These are phyloP conservation scores for Boletus sp. DNA, from an alignment of 768 basidiomycete species.

Conservation along the genomic window DNA sequence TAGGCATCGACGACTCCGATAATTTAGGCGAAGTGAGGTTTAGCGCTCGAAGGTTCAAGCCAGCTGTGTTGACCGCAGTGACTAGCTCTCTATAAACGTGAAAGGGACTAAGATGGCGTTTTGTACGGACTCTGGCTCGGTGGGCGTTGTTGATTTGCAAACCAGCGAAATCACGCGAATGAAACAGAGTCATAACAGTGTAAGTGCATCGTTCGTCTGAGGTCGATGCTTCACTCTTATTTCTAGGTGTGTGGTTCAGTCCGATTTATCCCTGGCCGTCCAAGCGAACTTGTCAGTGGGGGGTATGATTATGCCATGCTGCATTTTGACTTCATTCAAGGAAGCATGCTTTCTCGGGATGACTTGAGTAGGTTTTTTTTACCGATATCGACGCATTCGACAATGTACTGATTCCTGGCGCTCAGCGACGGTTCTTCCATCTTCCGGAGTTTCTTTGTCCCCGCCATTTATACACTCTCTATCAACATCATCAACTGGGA, in stretches of 20 bases:
- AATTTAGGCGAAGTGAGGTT: conserved; percentile 61
- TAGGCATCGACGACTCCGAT: conserved; percentile 54
- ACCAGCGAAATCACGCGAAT: conserved; percentile 49
- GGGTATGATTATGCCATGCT: conserved; percentile 70
- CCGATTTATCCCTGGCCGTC: conserved; percentile 67
- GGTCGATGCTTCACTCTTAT: conserved; percentile 1
- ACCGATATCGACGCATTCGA: background rate
- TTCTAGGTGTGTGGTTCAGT: conserved; percentile 66
- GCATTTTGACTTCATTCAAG: conserved; percentile 63
- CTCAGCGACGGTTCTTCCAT: conserved; percentile 37
- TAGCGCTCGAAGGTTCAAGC: background rate
- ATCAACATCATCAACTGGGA: conserved; percentile 54
- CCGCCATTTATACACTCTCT: conserved; percentile 72
- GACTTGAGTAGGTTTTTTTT: conserved; percentile 47
- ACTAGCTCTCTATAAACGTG: conserved; percentile 60
- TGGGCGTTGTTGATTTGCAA: conserved; percentile 62
- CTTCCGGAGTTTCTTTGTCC: conserved; percentile 55
- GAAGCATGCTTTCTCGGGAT: conserved; percentile 52
- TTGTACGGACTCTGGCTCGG: conserved; percentile 63
- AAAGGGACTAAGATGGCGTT: conserved; percentile 58
- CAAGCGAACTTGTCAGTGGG: conserved; percentile 70
- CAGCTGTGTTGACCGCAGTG: conserved; percentile 34
- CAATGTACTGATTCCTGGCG: background rate
- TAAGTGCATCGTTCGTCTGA: conserved; percentile 33
- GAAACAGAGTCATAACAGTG: conserved; percentile 61